phyloP scores from a whole-genome alignment of 768 basidiomycete genomes.

The Amanita jacksonii region DNA sequence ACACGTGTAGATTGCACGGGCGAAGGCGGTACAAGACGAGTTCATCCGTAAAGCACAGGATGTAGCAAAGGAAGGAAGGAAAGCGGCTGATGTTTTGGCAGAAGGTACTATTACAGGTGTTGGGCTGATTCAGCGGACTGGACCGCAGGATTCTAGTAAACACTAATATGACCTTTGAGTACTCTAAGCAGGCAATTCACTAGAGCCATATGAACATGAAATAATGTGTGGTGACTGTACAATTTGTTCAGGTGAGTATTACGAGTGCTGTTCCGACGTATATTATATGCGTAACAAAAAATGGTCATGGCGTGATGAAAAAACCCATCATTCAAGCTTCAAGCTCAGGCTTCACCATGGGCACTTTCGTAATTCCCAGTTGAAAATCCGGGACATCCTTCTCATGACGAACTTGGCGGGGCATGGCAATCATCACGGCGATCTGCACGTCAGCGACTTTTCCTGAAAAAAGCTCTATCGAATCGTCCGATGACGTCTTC shows the following conservation, averaged over 20 bases:
- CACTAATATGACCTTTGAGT: neutral
- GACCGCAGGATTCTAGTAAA: conserved; percentile 7
- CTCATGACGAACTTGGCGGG: conserved; percentile 14
- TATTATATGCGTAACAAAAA: no score
- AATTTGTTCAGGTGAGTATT: no score
- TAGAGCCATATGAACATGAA: no score
- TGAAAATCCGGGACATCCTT: conserved; percentile 19
- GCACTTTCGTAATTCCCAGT: conserved; percentile 32
- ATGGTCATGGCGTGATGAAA: no score
- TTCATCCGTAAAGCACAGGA: conserved; percentile 58
- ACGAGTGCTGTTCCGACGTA: no score
- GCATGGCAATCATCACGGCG: conserved; percentile 40
- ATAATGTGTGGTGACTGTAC: no score
- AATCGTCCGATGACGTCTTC: neutral
- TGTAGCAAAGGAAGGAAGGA: conserved; percentile 59
- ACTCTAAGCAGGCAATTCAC: no score
- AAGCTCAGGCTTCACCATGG: conserved; percentile 9
- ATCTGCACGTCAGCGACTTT: conserved; percentile 20
- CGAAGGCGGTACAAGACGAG: conserved; percentile 61
- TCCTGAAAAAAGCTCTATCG: no score
- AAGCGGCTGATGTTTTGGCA: conserved; percentile 60
- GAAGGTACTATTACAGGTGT: conserved; percentile 70
- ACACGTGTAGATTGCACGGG: conserved; percentile 36
- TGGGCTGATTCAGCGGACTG: conserved; percentile 59
- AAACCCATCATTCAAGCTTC: neutral